Conservation (phyloP, 2,329 filamentous ascomycete species). For the Sphaceloma murrayae region DNA sequence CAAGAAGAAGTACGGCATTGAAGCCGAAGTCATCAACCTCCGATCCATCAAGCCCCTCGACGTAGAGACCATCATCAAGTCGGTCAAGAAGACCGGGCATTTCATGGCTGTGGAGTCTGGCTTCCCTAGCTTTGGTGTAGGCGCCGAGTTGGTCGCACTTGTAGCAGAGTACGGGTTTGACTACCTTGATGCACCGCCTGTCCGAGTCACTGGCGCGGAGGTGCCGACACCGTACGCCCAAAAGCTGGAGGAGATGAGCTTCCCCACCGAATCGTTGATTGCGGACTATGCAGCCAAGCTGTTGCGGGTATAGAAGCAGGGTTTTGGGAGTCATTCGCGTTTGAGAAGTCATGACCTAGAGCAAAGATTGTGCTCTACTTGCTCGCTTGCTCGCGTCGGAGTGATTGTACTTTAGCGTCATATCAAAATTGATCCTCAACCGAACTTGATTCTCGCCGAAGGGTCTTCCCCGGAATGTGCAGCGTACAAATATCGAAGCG, state of each 20-base stretch:
- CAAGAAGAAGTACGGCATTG: constrained; percentile 93
- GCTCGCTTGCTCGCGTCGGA: not conserved
- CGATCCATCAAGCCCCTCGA: constrained; percentile 96
- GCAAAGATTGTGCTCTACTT: not conserved
- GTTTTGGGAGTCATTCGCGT: not conserved
- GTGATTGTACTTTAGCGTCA: constrained; percentile 13
- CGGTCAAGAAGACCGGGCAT: constrained; percentile 95
- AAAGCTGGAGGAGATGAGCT: constrained; percentile 88
- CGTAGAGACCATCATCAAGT: constrained; percentile 88
- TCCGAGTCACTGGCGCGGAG: constrained; percentile 91
- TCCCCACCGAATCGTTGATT: constrained; percentile 84
- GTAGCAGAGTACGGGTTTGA: constrained; percentile 98
- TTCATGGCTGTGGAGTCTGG: constrained; percentile 89
- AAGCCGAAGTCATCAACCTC: constrained; percentile 95
- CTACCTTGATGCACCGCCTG: constrained; percentile 88
- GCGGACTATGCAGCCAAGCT: constrained; percentile 83
- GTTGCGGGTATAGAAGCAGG: constrained; percentile 53
- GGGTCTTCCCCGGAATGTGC: not conserved
- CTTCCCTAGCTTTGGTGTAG: constrained; percentile 90
- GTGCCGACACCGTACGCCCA: constrained; percentile 93
- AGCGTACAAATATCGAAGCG: too few relatives aligned
- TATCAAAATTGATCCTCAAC: constrained; percentile 1
- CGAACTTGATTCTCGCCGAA: not conserved
- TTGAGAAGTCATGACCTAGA: not conserved
- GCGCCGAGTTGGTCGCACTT: constrained; percentile 83